phyloP scores from a whole-genome alignment of 75 land plant genomes.

The Selaginella tamariscina region DNA sequence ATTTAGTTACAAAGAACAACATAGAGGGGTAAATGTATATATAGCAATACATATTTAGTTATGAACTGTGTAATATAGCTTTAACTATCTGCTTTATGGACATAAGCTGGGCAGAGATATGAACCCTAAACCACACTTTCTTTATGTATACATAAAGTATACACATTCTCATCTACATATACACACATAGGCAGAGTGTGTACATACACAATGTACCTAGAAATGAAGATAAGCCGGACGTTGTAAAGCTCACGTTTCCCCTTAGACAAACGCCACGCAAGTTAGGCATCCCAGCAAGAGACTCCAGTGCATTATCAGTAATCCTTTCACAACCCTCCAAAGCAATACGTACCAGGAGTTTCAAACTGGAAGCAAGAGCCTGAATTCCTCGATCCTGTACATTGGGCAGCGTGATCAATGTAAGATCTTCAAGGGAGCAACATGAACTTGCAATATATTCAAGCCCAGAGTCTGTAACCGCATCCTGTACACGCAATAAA shows the following conservation, averaged over 20 bases:
- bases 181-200: no score
- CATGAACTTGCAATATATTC: constrained; percentile 16
- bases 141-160: no score
- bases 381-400: constrained; percentile 19
- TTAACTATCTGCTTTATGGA: no score
- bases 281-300: constrained; percentile 14
- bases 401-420: constrained; percentile 17
- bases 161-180: no score
- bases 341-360: constrained; percentile 5
- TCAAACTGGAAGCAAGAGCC: constrained; percentile 15
- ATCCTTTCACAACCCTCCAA: constrained; percentile 22
- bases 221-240: constrained; percentile 25
- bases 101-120: no score
- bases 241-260: constrained; percentile 23
- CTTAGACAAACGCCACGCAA: constrained; percentile 26
- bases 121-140: no score
- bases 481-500: constrained; percentile 17
- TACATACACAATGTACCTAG: no score
- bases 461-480: constrained; percentile 24
- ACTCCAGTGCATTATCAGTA: constrained; percentile 18
- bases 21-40: no score
- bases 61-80: no score
- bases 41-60: no score
- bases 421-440: constrained; percentile 17
- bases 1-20: no score